Conservation (phyloP, 768 basidiomycete species). For the Rhodotorula graminis region DNA sequence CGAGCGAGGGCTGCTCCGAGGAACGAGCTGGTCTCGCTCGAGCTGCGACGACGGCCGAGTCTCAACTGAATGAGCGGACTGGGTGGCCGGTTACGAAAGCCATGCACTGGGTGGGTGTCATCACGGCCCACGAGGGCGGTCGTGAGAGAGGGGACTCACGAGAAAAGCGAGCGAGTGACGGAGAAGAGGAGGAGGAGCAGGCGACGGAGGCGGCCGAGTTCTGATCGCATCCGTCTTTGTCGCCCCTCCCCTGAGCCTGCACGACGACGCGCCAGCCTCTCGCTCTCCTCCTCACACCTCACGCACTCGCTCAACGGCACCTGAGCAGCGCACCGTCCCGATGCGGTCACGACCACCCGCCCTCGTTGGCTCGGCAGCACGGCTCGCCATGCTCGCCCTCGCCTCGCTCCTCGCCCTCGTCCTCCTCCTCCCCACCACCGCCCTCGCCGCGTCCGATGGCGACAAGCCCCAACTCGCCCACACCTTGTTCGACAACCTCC, state of each 20-base stretch:
- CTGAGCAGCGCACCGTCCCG: neutral
- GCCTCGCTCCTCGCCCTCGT: neutral
- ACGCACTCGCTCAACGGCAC: too few relatives aligned
- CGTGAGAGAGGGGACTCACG: neutral
- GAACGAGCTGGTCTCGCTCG: neutral
- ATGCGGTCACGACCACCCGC: neutral
- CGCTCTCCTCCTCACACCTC: too few relatives aligned
- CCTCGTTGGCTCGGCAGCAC: neutral
- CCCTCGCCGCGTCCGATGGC: constrained; percentile 9
- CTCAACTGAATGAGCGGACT: neutral
- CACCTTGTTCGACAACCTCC: constrained; percentile 42
- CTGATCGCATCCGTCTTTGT: too few relatives aligned
- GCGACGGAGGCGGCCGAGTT: neutral
- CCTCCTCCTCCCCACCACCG: neutral
- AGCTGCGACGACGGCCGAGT: neutral
- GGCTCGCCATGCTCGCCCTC: neutral
- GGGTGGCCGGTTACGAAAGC: constrained; percentile 2
- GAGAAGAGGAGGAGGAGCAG: too few relatives aligned
- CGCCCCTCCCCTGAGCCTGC: neutral
- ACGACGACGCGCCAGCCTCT: too few relatives aligned
- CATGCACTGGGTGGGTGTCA: constrained; percentile 9
- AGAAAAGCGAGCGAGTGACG: neutral
- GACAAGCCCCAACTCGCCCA: constrained; percentile 27
- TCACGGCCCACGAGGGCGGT: neutral
- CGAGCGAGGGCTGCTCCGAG: neutral